Evolutionary conservation across 768 basidiomycete species (phyloP).

Genomic region (Obba rivulosa): DNA sequence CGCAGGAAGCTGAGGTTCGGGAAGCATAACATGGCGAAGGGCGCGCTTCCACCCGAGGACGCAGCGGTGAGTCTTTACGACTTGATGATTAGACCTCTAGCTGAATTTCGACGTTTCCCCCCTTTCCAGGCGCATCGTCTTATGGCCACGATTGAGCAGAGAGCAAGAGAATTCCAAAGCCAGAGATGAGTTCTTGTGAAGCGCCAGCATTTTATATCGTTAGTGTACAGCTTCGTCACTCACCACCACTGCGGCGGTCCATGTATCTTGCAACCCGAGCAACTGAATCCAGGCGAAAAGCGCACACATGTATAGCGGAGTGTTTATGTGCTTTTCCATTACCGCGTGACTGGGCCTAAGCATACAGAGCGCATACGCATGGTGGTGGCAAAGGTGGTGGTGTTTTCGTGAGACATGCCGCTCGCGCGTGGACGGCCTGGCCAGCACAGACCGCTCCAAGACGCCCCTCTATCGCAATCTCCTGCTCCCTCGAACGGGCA

Average conservation of each 20-base stretch:
- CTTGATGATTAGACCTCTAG: too few species aligned
- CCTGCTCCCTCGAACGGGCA: constrained; percentile 8
- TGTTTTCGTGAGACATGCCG: constrained; percentile 19
- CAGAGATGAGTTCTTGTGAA: not conserved
- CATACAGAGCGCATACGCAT: constrained; percentile 22
- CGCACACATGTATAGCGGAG: not conserved
- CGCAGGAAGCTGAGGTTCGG: constrained; percentile 50
- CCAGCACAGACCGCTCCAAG: not conserved
- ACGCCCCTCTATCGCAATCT: not conserved
- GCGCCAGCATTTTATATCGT: too few species aligned
- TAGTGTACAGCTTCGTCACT: constrained; percentile 6
- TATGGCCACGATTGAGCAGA: constrained; percentile 52
- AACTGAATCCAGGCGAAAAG: not conserved
- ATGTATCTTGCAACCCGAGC: not conserved
- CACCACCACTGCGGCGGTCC: not conserved
- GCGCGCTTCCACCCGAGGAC: constrained; percentile 75
- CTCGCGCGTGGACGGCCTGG: not conserved
- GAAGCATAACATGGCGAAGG: constrained; percentile 88
- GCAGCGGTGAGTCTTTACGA: constrained; percentile 55
- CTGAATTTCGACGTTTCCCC: not conserved
- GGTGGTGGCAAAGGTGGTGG: constrained; percentile 13
- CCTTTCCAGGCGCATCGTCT: constrained; percentile 56
- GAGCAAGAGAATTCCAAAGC: constrained; percentile 14
- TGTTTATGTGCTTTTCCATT: constrained; percentile 24
- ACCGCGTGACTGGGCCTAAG: constrained; percentile 20